Base-by-base conservation (phyloP, 495 filamentous ascomycete species). In the Neurospora sp. region DNA sequence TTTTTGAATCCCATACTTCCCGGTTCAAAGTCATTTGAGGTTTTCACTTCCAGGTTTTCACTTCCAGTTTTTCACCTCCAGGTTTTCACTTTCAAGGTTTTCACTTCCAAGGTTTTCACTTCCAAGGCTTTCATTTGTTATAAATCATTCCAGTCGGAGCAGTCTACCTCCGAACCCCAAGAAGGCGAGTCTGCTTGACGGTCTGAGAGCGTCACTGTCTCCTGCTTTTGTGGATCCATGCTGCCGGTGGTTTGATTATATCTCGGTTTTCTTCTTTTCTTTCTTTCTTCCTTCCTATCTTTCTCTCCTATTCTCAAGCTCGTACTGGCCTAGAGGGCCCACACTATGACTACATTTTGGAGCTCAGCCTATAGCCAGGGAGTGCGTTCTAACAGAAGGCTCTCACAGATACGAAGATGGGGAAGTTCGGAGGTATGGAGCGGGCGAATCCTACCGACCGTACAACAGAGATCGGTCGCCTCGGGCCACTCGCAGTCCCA, bases 361-460 rank as follows among this genome's bases (percentile, higher is more conserved):
- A 59, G 48, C 10, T 59, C 11, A 14, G 12, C 5, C 31, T 35
- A 66, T 66, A 37, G 2, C 54, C 14, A 35, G 27, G 27, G 54
- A 7, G 27, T 35, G 23, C 27, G 54, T 18, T 66, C 54, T 66
- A 35, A 66, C 54, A 35, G 54, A 66, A 8, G 23, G 27, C 7
- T 37, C 54, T 0, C 4, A 54, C 72, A 86, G 84, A 72, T 86
- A 86, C 76, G 86, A 87, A 72, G 86, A 88, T 62, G 87, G 87
- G 5, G 86, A 88, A 77, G 86, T 88, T 23, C 82, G 85, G 48
- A 83, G 83, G 73, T 86, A 88, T 76, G 87, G 87, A 38, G 85
- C 83, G n/a, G 87, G 87, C 0, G 87, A 89, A 79, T 86, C 85
- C 20, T 89, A 88, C 75, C 78, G 86, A 41, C 87, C 87, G 5